Percentiles rank a stretch among this genome's conserved stretches.
phyloP scores from a whole-genome alignment of 208 protist species.

The Leptomonas pyrrhocoris region DNA sequence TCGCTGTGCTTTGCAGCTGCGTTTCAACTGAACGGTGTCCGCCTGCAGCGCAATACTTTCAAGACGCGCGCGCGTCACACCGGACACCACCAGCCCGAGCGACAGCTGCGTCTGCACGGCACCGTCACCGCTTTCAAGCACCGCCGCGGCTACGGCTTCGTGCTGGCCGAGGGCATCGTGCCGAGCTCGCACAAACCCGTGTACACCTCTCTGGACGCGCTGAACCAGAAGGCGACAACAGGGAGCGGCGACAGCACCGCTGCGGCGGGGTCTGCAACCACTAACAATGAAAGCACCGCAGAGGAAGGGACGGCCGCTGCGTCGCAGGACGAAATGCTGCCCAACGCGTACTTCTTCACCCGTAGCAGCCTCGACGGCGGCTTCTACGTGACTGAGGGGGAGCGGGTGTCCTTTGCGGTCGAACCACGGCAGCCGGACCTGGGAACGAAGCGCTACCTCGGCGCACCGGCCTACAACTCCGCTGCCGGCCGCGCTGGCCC shows the following conservation, averaged over 20 bases:
- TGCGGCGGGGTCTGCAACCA: not conserved
- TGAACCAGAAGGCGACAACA: constrained; percentile 1
- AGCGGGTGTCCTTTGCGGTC: constrained; percentile 68
- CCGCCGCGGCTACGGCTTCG: constrained; percentile 86
- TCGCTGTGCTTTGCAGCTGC: not conserved
- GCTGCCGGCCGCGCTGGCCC: not conserved
- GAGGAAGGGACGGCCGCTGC: not conserved
- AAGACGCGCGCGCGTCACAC: not conserved
- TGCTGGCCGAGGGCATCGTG: constrained; percentile 54
- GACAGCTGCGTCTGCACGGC: constrained; percentile 50
- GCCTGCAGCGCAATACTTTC: not conserved
- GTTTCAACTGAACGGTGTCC: not conserved
- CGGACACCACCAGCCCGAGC: not conserved
- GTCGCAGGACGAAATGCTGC: not conserved
- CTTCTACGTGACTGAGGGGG: constrained; percentile 76
- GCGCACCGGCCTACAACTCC: not conserved
- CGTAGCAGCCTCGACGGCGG: constrained; percentile 57
- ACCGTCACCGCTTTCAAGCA: constrained; percentile 84
- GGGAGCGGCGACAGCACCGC: not conserved
- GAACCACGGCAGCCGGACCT: not conserved
- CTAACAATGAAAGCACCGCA: not conserved
- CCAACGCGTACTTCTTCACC: constrained; percentile 65
- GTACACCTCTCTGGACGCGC: constrained; percentile 5
- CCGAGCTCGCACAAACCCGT: not conserved
- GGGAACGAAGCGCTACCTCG: constrained; percentile 15